Evolutionary conservation across 2,329 filamentous ascomycete genomes (phyloP).

Genomic region (Allantophomopsis lycopodina): DNA sequence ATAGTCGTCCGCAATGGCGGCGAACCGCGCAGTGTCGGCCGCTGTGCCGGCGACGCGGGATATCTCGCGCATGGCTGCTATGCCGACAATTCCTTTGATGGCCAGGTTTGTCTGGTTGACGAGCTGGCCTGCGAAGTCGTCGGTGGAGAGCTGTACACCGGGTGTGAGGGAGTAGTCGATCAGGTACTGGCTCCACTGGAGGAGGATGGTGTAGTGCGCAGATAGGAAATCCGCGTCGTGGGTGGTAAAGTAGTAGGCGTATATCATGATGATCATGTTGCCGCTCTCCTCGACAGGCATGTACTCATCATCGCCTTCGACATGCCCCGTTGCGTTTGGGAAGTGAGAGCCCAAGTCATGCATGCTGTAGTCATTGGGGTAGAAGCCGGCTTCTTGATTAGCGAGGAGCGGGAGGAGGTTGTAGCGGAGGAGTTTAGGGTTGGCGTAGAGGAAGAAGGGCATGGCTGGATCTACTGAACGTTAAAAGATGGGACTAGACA

Average conservation of each 20-base stretch:
- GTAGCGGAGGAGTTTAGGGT: slow-evolving; percentile 51
- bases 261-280: slow-evolving; percentile 64
- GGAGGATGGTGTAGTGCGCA: slow-evolving; percentile 54
- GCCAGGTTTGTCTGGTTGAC: slow-evolving; percentile 64
- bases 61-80: slow-evolving; percentile 63
- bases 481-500: background rate
- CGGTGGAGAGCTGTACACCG: slow-evolving; percentile 60
- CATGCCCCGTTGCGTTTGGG: slow-evolving; percentile 42
- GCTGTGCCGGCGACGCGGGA: slow-evolving; percentile 42
- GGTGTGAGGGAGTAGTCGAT: slow-evolving; percentile 57
- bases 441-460: slow-evolving; percentile 56
- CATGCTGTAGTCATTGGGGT: slow-evolving; percentile 42
- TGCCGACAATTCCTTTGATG: slow-evolving; percentile 65
- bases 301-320: slow-evolving; percentile 55
- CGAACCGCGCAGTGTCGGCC: slow-evolving; percentile 45
- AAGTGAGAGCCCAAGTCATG: slow-evolving; percentile 43
- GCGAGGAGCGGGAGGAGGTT: slow-evolving; percentile 51
- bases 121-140: slow-evolving; percentile 67
- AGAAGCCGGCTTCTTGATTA: slow-evolving; percentile 52
- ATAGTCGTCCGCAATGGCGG: slow-evolving; percentile 49
- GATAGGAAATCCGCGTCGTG: slow-evolving; percentile 27
- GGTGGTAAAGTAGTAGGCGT: slow-evolving; percentile 34
- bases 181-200: slow-evolving; percentile 63
- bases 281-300: slow-evolving; percentile 67
- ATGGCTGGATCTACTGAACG: slow-evolving; percentile 30